Evolutionary conservation across 768 basidiomycete genomes (phyloP).

Genomic region (Cystobasidium onofrii): DNA sequence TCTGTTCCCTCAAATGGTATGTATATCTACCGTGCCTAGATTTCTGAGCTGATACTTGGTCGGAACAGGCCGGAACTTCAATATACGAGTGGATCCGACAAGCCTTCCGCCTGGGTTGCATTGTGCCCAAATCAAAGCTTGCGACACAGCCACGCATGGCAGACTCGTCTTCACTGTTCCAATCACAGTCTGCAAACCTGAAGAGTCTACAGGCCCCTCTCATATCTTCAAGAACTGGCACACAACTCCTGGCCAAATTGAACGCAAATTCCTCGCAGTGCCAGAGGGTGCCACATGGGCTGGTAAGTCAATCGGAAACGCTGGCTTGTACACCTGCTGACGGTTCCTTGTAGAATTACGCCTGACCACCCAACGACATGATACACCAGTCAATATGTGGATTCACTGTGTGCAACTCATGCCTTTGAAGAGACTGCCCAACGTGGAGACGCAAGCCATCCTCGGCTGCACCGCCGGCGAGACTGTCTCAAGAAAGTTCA

Average conservation of each 20-base stretch:
- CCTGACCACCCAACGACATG: not conserved
- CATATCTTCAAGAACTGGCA: not conserved
- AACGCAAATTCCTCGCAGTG: constrained; percentile 32
- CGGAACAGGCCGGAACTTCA: constrained; percentile 24
- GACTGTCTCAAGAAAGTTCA: constrained; percentile 19
- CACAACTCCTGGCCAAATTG: constrained; percentile 5
- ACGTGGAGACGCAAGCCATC: constrained; percentile 23
- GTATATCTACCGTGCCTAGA: not conserved
- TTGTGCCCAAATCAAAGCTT: constrained; percentile 12
- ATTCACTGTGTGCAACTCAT: constrained; percentile 28
- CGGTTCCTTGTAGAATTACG: constrained; percentile 5
- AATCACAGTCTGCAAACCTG: constrained; percentile 31
- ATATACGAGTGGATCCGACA: constrained; percentile 32
- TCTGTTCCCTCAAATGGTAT: not conserved
- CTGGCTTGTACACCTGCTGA: not conserved
- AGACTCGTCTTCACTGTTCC: constrained; percentile 29
- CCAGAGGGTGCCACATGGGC: constrained; percentile 31
- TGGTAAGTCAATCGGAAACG: not conserved
- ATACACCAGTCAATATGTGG: constrained; percentile 27
- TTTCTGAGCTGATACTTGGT: not conserved
- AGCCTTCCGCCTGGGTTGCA: constrained; percentile 23
- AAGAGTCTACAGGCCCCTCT: not conserved
- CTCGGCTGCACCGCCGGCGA: constrained; percentile 29
- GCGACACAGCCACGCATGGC: not conserved
- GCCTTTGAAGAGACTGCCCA: not conserved